Conservation (phyloP, 2,329 filamentous ascomycete species). For the Ceratocystis alfenasii region DNA sequence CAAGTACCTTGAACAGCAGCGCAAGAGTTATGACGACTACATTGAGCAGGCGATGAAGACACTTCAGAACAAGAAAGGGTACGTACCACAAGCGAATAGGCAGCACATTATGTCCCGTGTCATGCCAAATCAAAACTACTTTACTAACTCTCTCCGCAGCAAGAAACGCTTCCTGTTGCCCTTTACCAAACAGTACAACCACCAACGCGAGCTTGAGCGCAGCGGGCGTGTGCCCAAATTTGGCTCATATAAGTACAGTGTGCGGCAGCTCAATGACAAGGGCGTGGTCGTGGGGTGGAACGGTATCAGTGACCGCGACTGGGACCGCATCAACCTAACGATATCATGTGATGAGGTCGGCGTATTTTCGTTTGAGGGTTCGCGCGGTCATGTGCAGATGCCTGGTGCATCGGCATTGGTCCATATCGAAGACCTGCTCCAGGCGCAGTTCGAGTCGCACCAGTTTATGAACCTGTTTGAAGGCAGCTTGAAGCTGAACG, state of each 20-base stretch:
- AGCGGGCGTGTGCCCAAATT: slow-evolving; percentile 92
- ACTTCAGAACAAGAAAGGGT: slow-evolving; percentile 90
- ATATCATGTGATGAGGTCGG: slow-evolving; percentile 91
- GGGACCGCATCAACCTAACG: slow-evolving; percentile 85
- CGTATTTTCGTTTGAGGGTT: slow-evolving; percentile 84
- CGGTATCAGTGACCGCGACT: slow-evolving; percentile 69
- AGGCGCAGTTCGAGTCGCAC: slow-evolving; percentile 93
- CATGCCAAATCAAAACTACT: too few species aligned
- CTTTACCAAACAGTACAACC: slow-evolving; percentile 97
- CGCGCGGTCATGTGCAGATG: slow-evolving; percentile 85
- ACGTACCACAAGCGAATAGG: slow-evolving; percentile 30
- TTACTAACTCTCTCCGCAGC: slow-evolving; percentile 31
- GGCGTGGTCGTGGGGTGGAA: slow-evolving; percentile 89
- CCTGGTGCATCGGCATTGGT: slow-evolving; percentile 82
- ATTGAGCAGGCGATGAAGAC: slow-evolving; percentile 98
- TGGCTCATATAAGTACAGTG: slow-evolving; percentile 94
- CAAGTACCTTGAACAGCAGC: slow-evolving; percentile 81
- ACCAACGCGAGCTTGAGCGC: slow-evolving; percentile 88
- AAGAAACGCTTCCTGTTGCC: slow-evolving; percentile 90
- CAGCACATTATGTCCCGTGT: neutral
- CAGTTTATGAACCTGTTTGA: slow-evolving; percentile 95
- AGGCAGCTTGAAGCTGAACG: slow-evolving; percentile 73
- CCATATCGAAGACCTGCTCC: slow-evolving; percentile 81
- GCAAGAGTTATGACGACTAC: slow-evolving; percentile 97
- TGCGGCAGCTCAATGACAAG: slow-evolving; percentile 77